Percentiles rank a stretch among this genome's conserved stretches.
Evolutionary conservation across 192 early-diverging fungal genomes (phyloP).

Genomic region (Polychytrium aggregatum): DNA sequence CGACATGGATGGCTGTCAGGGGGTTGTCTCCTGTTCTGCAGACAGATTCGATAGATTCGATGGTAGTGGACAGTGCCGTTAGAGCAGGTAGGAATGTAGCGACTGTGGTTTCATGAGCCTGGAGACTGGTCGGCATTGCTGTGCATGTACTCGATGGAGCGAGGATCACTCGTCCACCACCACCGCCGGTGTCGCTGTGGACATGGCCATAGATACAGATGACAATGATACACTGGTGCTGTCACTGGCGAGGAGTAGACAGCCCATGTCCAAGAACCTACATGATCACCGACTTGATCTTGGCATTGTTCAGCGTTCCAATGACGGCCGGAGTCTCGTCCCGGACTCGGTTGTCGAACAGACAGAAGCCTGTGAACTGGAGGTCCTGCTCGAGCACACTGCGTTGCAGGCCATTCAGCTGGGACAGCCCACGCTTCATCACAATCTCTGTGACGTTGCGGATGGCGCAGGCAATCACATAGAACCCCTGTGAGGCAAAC

Average conservation of each 20-base stretch:
- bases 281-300: conserved; percentile 67
- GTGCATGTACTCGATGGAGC: no score
- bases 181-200: no score
- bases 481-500: conserved; percentile 30
- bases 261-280: conserved; percentile 2
- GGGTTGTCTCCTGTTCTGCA: conserved; percentile 64
- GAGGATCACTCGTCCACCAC: no score
- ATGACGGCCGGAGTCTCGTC: conserved; percentile 52
- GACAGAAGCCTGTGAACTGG: conserved; percentile 51
- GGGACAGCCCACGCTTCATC: no score
- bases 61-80: background rate
- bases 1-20: conserved; percentile 64
- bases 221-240: no score
- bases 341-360: conserved; percentile 70
- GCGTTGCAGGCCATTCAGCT: no score
- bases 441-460: conserved; percentile 17
- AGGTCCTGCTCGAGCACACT: conserved; percentile 53
- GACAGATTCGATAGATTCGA: background rate
- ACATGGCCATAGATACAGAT: no score
- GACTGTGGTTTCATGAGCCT: no score
- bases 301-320: conserved; percentile 47
- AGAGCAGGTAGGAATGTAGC: no score
- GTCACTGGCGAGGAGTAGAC: no score
- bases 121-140: no score
- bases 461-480: conserved; percentile 28